A percentile compares a stretch with the other conserved stretches of the same genome.
Conservation (phyloP, 164 flowering plant genomes). For the Nymphaea thermarum region DNA sequence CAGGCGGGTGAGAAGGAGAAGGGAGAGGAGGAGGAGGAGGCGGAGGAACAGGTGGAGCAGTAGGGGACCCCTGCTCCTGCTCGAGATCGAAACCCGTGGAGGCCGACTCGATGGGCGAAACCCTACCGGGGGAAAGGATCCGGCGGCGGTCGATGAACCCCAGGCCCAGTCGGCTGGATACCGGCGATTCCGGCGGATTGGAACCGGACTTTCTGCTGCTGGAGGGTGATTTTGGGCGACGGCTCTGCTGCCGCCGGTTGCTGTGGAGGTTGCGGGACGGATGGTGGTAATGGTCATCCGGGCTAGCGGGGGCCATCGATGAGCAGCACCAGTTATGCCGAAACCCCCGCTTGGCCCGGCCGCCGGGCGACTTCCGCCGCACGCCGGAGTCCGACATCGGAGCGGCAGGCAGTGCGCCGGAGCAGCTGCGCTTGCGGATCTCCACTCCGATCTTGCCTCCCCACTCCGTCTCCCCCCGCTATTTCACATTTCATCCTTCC, state of each 20-base stretch:
- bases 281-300: constrained; percentile 25
- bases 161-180: not conserved
- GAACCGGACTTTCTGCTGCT: constrained; percentile 4
- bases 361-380: not conserved
- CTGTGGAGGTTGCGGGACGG: constrained; percentile 4
- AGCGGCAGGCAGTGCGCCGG: not conserved
- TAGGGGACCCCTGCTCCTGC: not conserved
- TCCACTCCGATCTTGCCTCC: too few species aligned
- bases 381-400: not conserved
- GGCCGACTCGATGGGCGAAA: constrained; percentile 71
- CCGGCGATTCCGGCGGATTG: not conserved
- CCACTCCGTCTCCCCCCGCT: too few species aligned
- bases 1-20: too few species aligned
- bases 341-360: not conserved
- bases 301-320: constrained; percentile 46
- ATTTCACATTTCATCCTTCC: too few species aligned
- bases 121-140: constrained; percentile 85
- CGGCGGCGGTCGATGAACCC: constrained; percentile 9
- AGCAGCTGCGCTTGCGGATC: too few species aligned
- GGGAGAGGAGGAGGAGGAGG: not conserved
- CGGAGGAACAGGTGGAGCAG: not conserved
- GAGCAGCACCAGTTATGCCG: constrained; percentile 53
- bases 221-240: constrained; percentile 22
- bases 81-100: constrained; percentile 9
- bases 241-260: constrained; percentile 5